Evolutionary conservation across 139 green algal genomes (phyloP).

Genomic region (Tetraselmis striata): DNA sequence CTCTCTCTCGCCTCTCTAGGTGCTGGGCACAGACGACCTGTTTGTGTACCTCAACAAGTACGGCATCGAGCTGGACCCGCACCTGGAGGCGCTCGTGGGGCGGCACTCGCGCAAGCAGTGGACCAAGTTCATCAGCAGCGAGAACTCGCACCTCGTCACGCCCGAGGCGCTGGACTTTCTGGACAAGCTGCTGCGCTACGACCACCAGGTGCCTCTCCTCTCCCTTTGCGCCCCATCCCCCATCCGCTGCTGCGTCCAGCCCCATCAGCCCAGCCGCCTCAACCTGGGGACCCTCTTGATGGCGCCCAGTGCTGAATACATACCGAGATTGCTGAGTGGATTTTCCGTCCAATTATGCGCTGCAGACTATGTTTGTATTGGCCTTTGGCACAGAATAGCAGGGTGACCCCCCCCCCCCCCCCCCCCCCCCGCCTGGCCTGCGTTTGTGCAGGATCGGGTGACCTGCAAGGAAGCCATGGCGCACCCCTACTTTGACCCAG

Average conservation of each 20-base stretch:
- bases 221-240: no score
- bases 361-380: no score
- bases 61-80: conserved; percentile 90
- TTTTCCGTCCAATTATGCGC: no score
- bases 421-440: no score
- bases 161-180: conserved; percentile 93
- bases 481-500: conserved; percentile 89
- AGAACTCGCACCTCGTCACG: conserved; percentile 92
- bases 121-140: conserved; percentile 87
- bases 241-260: conserved; percentile 15
- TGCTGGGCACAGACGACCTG: conserved; percentile 91
- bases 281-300: no score
- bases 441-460: conserved; percentile 57
- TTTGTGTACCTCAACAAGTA: conserved; percentile 85
- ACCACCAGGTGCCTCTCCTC: conserved; percentile 64
- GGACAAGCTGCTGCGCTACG: conserved; percentile 89
- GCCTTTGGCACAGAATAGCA: no score
- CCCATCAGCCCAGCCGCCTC: no score
- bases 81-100: conserved; percentile 85
- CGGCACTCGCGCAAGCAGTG: conserved; percentile 82
- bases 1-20: no score
- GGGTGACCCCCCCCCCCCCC: no score
- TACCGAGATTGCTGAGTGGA: no score
- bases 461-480: conserved; percentile 90
- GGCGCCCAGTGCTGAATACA: no score